phyloP scores from a whole-genome alignment of 2,329 filamentous ascomycete genomes.

The Fusarium decemcellulare region DNA sequence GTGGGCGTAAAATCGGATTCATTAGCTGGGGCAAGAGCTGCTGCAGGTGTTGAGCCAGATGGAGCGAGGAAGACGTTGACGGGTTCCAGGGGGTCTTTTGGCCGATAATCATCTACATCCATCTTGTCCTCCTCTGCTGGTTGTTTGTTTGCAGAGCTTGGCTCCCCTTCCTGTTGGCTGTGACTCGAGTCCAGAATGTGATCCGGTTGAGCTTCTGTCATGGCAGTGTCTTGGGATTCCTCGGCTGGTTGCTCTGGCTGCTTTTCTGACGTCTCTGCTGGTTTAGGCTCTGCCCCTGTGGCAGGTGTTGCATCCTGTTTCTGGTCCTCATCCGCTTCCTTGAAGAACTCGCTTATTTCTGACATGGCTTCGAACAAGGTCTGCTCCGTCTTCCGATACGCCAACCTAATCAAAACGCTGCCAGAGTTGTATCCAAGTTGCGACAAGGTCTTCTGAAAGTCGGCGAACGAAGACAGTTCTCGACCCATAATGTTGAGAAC shows the following conservation, averaged over 20 bases:
- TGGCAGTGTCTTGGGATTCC: conserved; percentile 38
- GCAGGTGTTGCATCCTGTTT: conserved; percentile 16
- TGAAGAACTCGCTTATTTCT: conserved; percentile 84
- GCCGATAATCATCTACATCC: conserved; percentile 39
- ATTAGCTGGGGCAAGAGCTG: conserved; percentile 76
- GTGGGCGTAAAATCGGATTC: conserved; percentile 84
- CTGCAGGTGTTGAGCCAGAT: conserved; percentile 79
- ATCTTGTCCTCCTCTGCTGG: conserved; percentile 28
- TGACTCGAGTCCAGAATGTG: conserved; percentile 8
- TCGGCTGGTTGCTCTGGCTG: conserved; percentile 19
- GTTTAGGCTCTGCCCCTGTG: conserved; percentile 17
- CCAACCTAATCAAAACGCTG: conserved; percentile 82
- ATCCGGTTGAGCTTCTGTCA: conserved; percentile 37
- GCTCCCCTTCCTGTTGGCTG: conserved; percentile 17
- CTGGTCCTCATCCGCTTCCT: conserved; percentile 56
- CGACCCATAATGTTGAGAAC: conserved; percentile 87
- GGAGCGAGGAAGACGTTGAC: conserved; percentile 86
- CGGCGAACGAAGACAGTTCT: conserved; percentile 81
- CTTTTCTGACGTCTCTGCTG: conserved; percentile 25
- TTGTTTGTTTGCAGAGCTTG: conserved; percentile 35
- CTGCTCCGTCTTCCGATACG: conserved; percentile 81
- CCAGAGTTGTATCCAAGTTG: conserved; percentile 91
- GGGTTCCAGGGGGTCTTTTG: conserved; percentile 59
- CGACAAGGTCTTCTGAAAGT: conserved; percentile 89
- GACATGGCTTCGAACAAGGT: conserved; percentile 89